Conservation (phyloP, 306 rosid genomes). For the Pyrus bretschneideri region DNA sequence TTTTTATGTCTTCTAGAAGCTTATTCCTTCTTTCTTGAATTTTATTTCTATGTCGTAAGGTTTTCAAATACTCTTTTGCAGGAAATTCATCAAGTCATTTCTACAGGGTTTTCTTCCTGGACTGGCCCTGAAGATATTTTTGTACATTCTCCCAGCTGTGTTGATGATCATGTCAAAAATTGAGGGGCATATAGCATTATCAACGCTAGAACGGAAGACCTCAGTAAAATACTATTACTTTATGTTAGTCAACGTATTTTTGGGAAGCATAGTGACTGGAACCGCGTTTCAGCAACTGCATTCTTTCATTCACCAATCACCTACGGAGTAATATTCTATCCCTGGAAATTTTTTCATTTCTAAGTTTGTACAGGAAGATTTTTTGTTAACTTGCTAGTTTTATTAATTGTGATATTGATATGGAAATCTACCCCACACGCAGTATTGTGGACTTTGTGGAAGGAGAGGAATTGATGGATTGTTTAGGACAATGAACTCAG, state of each 20-base stretch:
- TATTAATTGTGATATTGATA: background rate
- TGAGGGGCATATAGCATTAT: constrained; percentile 83
- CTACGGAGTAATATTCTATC: constrained; percentile 61
- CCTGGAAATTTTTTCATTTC: constrained; percentile 8
- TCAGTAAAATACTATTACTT: constrained; percentile 87
- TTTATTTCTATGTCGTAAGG: background rate
- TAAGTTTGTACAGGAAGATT: background rate
- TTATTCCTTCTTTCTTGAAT: background rate
- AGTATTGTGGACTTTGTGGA: background rate
- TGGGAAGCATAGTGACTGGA: constrained; percentile 95
- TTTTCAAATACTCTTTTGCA: constrained; percentile 22
- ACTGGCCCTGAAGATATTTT: constrained; percentile 88
- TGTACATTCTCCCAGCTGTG: constrained; percentile 83
- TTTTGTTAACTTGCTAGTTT: background rate
- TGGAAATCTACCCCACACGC: background rate
- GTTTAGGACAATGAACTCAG: no score
- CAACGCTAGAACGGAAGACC: constrained; percentile 67
- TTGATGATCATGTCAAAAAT: constrained; percentile 91
- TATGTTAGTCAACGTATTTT: constrained; percentile 92
- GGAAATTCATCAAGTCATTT: constrained; percentile 92
- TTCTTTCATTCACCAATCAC: constrained; percentile 87
- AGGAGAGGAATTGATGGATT: background rate
- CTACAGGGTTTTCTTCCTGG: constrained; percentile 99
- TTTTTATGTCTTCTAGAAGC: background rate
- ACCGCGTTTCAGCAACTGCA: constrained; percentile 91